Percentiles rank a stretch among this genome's conserved stretches.
Conservation (phyloP, 805 yeast genomes). For the Candida suzukii region DNA sequence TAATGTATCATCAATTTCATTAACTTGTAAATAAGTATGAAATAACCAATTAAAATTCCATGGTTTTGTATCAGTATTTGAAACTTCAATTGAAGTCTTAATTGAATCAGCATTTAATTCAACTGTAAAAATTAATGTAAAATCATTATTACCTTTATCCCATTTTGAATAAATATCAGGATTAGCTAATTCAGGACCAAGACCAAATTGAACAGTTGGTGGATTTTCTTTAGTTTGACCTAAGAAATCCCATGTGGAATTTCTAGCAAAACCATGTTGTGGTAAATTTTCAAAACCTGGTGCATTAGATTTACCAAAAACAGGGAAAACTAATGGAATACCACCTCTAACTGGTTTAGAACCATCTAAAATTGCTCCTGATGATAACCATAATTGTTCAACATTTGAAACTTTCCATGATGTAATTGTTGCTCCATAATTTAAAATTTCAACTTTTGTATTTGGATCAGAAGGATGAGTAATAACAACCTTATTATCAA, state of each 20-base stretch:
- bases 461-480: slow-evolving; percentile 44
- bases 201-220: slow-evolving; percentile 83
- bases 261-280: slow-evolving; percentile 96
- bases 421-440: slow-evolving; percentile 81
- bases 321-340: slow-evolving; percentile 93
- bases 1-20: slow-evolving; percentile 69
- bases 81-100: slow-evolving; percentile 67
- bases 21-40: slow-evolving; percentile 79
- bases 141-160: slow-evolving; percentile 52
- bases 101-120: slow-evolving; percentile 51
- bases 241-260: slow-evolving; percentile 85
- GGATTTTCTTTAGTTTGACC: slow-evolving; percentile 71
- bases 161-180: slow-evolving; percentile 52
- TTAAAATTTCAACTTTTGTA: slow-evolving; percentile 62
- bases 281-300: slow-evolving; percentile 66
- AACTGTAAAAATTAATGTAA: slow-evolving; percentile 68
- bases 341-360: slow-evolving; percentile 96
- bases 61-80: slow-evolving; percentile 54
- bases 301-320: slow-evolving; percentile 65
- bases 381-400: slow-evolving; percentile 80
- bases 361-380: slow-evolving; percentile 83
- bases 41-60: slow-evolving; percentile 92
- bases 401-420: slow-evolving; percentile 71
- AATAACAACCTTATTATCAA: slow-evolving; percentile 54
- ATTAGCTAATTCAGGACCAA: slow-evolving; percentile 78